Evolutionary conservation across 441 rosid genomes (phyloP).

Genomic region (Bocquillonia castaneifolia): DNA sequence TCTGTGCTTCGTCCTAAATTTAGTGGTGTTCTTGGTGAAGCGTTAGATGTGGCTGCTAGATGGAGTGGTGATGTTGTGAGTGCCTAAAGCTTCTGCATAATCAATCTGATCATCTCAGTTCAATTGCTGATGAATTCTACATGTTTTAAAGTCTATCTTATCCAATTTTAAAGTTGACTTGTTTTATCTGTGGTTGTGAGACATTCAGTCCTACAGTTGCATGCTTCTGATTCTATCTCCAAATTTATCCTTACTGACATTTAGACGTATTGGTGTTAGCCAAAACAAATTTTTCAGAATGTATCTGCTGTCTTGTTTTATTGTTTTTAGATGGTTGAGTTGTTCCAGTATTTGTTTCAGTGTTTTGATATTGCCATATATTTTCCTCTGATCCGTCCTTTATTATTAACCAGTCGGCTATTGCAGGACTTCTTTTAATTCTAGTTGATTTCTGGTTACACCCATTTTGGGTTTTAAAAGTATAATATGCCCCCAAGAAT

Average conservation of each 20-base stretch:
- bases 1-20: conserved; percentile 91
- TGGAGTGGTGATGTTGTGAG: conserved; percentile 99
- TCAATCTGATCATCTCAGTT: conserved; percentile 17
- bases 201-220: not conserved
- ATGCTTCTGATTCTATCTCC: conserved; percentile 5
- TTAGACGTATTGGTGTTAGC: not conserved
- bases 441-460: no score
- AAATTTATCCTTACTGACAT: not conserved
- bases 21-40: conserved; percentile 97
- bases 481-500: no score
- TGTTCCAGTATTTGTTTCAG: conserved; percentile 7
- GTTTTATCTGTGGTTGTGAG: conserved; percentile 1
- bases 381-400: not conserved
- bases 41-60: conserved; percentile 90
- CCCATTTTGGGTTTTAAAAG: no score
- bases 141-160: no score
- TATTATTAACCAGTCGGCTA: not conserved
- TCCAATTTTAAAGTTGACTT: not conserved
- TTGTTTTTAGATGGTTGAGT: not conserved
- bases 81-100: conserved; percentile 25
- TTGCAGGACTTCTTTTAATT: not conserved
- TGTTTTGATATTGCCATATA: not conserved
- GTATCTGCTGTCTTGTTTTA: not conserved
- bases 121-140: conserved; percentile 16
- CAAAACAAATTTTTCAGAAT: not conserved